A percentile compares a stretch with the other conserved stretches of the same genome.
Evolutionary conservation across 805 yeast species (phyloP).

Genomic region (Wickerhamomyces hampshirensis): DNA sequence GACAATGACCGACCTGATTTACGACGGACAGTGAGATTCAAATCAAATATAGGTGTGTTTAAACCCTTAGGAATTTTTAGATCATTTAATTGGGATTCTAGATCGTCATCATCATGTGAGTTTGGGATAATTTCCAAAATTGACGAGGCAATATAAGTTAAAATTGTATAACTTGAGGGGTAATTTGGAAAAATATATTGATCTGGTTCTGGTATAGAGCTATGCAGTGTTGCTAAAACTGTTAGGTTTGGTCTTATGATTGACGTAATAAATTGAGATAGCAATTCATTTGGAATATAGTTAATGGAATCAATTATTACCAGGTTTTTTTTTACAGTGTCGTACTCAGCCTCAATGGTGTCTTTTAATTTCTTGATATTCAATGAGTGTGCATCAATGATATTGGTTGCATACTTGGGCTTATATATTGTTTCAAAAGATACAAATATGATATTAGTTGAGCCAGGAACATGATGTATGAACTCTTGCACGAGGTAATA

Average conservation of each 20-base stretch:
- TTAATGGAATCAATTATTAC: conserved; percentile 68
- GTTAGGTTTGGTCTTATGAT: conserved; percentile 43
- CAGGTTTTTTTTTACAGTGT: conserved; percentile 29
- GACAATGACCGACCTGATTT: conserved; percentile 77
- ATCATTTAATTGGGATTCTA: conserved; percentile 32
- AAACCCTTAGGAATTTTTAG: conserved; percentile 47
- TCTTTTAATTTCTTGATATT: conserved; percentile 25
- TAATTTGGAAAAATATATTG: conserved; percentile 31
- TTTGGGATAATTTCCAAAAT: conserved; percentile 58
- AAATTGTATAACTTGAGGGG: conserved; percentile 48
- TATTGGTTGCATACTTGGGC: conserved; percentile 47
- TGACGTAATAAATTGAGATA: conserved; percentile 47
- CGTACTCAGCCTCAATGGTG: conserved; percentile 10
- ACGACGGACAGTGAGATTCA: conserved; percentile 62
- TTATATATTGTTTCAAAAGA: conserved; percentile 61
- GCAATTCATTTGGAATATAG: conserved; percentile 39
- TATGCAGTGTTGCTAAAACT: conserved; percentile 45
- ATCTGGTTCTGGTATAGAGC: conserved; percentile 34
- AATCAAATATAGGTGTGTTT: conserved; percentile 42
- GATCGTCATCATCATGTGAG: conserved; percentile 37
- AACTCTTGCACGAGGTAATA: conserved; percentile 54
- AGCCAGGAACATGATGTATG: conserved; percentile 32
- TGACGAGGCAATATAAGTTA: conserved; percentile 71
- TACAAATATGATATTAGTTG: conserved; percentile 43
- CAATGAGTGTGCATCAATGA: conserved; percentile 38